phyloP scores from a whole-genome alignment of 164 flowering plant species.

The Protea cynaroides region DNA sequence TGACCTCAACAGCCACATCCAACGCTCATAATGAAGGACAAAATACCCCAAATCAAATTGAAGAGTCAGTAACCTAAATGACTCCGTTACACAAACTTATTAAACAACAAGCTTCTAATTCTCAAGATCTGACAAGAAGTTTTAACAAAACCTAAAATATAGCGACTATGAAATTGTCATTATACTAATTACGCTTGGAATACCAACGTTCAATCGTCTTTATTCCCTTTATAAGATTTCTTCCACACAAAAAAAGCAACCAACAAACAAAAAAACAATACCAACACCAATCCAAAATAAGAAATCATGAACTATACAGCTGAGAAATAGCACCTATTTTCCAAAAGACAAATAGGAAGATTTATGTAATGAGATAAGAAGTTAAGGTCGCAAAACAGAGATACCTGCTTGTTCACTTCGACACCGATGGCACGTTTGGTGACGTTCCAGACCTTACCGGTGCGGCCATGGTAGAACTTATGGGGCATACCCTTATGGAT shows the following conservation, averaged over 20 bases:
- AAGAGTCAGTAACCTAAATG: no score
- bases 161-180: no score
- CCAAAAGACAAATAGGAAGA: neutral
- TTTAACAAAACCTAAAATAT: no score
- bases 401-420: conserved; percentile 77
- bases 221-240: no score
- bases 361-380: neutral
- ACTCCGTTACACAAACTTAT: no score
- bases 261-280: neutral
- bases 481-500: conserved; percentile 90
- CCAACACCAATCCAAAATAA: neutral
- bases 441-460: conserved; percentile 80
- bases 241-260: neutral
- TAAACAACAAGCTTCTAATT: no score
- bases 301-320: neutral
- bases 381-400: neutral
- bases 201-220: no score
- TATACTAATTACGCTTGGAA: no score
- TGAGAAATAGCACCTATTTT: neutral
- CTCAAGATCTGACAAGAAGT: no score
- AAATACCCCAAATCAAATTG: no score
- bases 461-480: conserved; percentile 88
- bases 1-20: no score
- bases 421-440: conserved; percentile 87
- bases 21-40: no score